Percentiles rank a stretch among this genome's conserved stretches.
These are phyloP conservation scores for Psilocybe subaeruginosa DNA, from an alignment of 768 basidiomycete species.

Conservation along the genomic window DNA sequence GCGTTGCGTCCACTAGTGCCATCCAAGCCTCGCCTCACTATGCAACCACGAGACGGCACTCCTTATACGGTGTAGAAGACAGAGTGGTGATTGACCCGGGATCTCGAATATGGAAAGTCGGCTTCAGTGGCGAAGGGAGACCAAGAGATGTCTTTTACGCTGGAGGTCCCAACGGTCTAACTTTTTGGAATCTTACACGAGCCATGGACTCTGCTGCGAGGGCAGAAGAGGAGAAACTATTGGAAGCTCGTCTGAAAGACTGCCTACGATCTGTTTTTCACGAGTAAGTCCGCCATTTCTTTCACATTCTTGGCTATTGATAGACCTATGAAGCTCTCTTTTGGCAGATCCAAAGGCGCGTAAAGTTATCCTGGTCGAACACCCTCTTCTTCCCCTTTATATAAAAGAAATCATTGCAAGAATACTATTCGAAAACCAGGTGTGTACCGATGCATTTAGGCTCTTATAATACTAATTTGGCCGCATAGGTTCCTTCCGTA, in stretches of 20 bases:
- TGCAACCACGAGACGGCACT: constrained; percentile 83
- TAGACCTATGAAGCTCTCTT: constrained; percentile 64
- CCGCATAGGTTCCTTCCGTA: constrained; percentile 81
- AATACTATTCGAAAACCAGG: constrained; percentile 91
- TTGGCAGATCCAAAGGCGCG: constrained; percentile 94
- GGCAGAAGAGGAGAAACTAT: constrained; percentile 73
- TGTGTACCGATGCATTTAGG: constrained; percentile 31
- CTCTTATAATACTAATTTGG: not conserved
- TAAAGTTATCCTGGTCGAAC: constrained; percentile 92
- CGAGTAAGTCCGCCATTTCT: constrained; percentile 56
- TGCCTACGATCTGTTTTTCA: constrained; percentile 81
- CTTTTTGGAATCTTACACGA: constrained; percentile 66
- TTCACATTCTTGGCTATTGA: constrained; percentile 15
- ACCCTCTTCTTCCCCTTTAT: constrained; percentile 81
- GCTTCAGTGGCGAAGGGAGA: constrained; percentile 94
- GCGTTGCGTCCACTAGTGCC: constrained; percentile 43
- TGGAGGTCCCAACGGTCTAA: constrained; percentile 38
- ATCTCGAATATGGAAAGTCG: constrained; percentile 93
- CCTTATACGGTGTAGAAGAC: constrained; percentile 96
- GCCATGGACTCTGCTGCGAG: constrained; percentile 56
- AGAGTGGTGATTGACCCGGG: constrained; percentile 95
- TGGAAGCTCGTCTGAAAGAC: constrained; percentile 70
- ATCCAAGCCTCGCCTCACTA: constrained; percentile 83
- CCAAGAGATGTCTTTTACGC: constrained; percentile 87
- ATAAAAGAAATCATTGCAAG: constrained; percentile 89